Base-by-base conservation (phyloP, 352 stramenopile genomes). In the Aphanomyces invadans region DNA sequence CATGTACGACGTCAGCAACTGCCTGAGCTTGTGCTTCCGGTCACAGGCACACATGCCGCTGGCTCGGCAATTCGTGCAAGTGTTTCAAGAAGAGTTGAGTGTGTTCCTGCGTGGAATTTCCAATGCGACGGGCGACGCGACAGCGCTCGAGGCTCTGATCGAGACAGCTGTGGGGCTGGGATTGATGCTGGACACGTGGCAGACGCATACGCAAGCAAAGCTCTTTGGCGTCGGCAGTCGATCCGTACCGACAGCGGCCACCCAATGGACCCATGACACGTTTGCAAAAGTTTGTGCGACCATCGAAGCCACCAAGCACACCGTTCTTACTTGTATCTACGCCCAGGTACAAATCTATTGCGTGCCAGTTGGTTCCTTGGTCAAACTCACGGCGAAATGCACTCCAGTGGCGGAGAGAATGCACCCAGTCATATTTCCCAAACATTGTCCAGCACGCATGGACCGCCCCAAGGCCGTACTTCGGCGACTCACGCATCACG, bases 51-150 rank as follows among this genome's bases (percentile, higher is more conserved):
- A 51, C 38, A 42, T 48, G 39, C 25, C 55, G 25, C 10, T 67
- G n/a, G 28, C 54, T 3, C 45, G 60, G 17, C 19, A 59, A 26
- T 67, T 57, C 21, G 46, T 51, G 7, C 60, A 67, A 59, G 42
- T 67, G 11, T 11, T 67, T 3, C 42, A 67, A 4, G 60, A 67
- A 67, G 60, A 67, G 25, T 9, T 67, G 31, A 32, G n/a, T 23
- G 25, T 31, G 23, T 67, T 67, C 26, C 29, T 25, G 11, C 12
- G 23, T 12, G 17, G 12, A 23, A 21, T 56, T 61, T 10, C 19
- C 33, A 26, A 19, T 21, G 15, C 60, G 55, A 21, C 38, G 10
- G 17, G 15, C 25, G 60, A 67, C 28, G 36, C 48, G 15, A n/a
- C 48, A 21, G 42, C 60, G 12, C 17, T 67, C n/a, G 60, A 67